phyloP scores from a whole-genome alignment of 2,329 filamentous ascomycete species.

The Pyrenophora teres region DNA sequence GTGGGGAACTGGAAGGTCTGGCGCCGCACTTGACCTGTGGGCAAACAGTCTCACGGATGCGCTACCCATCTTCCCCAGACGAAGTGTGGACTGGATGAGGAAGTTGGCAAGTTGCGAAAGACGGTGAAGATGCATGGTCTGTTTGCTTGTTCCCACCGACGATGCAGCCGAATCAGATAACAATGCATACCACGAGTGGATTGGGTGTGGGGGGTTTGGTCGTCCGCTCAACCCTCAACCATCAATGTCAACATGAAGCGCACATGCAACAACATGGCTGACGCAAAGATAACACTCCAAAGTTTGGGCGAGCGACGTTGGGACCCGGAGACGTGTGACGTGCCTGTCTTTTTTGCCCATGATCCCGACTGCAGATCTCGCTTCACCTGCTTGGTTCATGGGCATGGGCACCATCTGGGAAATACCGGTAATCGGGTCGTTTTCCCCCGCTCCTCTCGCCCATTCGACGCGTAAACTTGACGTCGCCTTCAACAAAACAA shows the following conservation, averaged over 20 bases:
- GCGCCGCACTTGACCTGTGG: conserved; percentile 27
- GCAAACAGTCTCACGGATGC: conserved; percentile 36
- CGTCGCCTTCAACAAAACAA: conserved; percentile 12
- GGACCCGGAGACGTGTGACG: conserved; percentile 8
- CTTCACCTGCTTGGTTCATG: conserved; percentile 21
- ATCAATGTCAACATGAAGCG: background rate
- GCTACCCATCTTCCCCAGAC: conserved; percentile 36
- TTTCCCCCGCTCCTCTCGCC: conserved; percentile 10
- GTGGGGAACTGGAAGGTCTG: conserved; percentile 37
- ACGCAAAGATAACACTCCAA: conserved; percentile 10
- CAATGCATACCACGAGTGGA: conserved; percentile 17
- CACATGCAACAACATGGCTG: conserved; percentile 6
- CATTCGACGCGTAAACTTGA: conserved; percentile 12
- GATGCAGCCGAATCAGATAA: conserved; percentile 7
- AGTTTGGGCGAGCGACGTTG: conserved; percentile 12
- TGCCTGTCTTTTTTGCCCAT: conserved; percentile 14
- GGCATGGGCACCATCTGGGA: conserved; percentile 10
- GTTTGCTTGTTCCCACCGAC: conserved; percentile 24
- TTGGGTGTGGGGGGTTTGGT: conserved; percentile 3
- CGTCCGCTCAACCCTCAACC: conserved; percentile 20
- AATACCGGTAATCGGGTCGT: conserved; percentile 17
- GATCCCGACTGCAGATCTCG: conserved; percentile 24
- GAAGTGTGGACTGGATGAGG: conserved; percentile 25
- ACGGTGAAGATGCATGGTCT: conserved; percentile 24
- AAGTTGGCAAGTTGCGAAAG: conserved; percentile 24